phyloP scores from a whole-genome alignment of 169 alveolate species.

The Plasmodium adleri region DNA sequence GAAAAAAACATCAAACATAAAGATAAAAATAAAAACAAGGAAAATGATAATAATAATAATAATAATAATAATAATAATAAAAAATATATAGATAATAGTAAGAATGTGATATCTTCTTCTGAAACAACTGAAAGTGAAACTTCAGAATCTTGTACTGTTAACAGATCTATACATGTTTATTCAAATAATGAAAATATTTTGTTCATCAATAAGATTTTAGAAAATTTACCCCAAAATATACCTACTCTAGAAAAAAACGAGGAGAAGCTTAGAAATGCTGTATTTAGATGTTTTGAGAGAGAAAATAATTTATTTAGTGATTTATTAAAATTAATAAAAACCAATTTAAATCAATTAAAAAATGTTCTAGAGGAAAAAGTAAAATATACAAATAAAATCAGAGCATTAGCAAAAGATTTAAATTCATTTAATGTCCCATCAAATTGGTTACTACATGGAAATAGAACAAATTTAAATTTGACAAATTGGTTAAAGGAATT shows the following conservation, averaged over 20 bases:
- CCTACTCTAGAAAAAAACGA: conserved; percentile 85
- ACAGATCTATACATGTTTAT: conserved; percentile 32
- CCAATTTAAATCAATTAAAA: conserved; percentile 69
- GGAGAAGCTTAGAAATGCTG: conserved; percentile 91
- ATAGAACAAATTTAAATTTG: conserved; percentile 44
- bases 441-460: conserved; percentile 64
- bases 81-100: neutral
- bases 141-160: conserved; percentile 23
- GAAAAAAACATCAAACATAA: conserved; percentile 10
- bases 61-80: neutral
- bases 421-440: conserved; percentile 74
- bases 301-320: conserved; percentile 81
- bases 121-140: conserved; percentile 20
- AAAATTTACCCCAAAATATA: conserved; percentile 87
- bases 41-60: neutral
- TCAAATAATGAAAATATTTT: conserved; percentile 82
- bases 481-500: conserved; percentile 64
- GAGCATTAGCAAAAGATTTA: conserved; percentile 71
- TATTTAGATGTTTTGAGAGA: conserved; percentile 94
- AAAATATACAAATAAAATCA: conserved; percentile 73
- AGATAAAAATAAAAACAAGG: neutral
- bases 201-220: conserved; percentile 75
- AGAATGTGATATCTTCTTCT: neutral
- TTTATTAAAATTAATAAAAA: conserved; percentile 39
- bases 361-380: conserved; percentile 66